Base-by-base conservation (phyloP, 441 rosid genomes). In the Capsella rubella region DNA sequence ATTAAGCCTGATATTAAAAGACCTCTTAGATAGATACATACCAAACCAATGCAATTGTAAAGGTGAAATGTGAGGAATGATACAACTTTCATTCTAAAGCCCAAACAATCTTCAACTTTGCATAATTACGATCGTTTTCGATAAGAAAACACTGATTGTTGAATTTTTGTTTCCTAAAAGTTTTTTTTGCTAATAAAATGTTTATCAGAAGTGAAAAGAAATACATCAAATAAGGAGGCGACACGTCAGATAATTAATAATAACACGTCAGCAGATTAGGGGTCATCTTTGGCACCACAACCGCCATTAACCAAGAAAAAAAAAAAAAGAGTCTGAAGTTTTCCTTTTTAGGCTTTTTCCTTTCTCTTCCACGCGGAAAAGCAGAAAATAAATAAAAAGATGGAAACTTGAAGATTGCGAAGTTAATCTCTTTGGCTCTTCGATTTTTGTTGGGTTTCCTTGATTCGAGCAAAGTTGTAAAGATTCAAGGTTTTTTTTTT, bases 311-410 rank as follows among this genome's bases (percentile, higher is more conserved):
- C 35, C 6, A 56, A 37, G 60, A 57, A 56, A 64, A 40, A 40
- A 11, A 11, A 12, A 42, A 3, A 12, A 4, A 4, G 4, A 47
- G 4, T 50, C 4, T 57, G 15, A 51, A 29, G 6, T 32, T 67
- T 66, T 60, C 67, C 78, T 32, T 67, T 74, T 43, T 67, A 32
- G 56, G 47, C 55, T 60, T 34, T 31, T 31, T 47, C 43, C 43
- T 67, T 58, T 58, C 61, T 61, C 58, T 75, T 75, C 74, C 69
- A 61, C 65, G 69, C 56, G 64, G 39, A 59, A 42, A 59, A 50
- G 1, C 28, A 28, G 15, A 51, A 66, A 35, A 21, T 32, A n/a
- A 45, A 14, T 5, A 65, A n/a, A 49, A 12, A 27, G 28, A 21
- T 15, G 6, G 18, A 34, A 51, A 49, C 16, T 74, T 39, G 32